A percentile compares a stretch with the other conserved stretches of the same genome.
phyloP scores from a whole-genome alignment of 208 protist species.

The Strigomonas culicis region DNA sequence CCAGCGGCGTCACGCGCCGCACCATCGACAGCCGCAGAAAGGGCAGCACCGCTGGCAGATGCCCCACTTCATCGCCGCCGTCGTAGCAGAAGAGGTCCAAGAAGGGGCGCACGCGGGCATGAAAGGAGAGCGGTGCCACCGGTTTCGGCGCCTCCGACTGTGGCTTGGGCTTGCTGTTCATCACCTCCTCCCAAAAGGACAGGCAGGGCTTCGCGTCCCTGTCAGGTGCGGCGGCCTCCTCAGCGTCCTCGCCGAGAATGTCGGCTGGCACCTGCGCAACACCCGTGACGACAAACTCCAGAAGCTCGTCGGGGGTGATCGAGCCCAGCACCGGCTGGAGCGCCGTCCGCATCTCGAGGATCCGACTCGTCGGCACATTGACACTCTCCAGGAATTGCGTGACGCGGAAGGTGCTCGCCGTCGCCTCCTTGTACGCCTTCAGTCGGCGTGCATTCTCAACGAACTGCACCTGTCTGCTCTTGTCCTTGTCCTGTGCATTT shows the following conservation, averaged over 20 bases:
- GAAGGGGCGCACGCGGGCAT: constrained; percentile 42
- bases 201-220: neutral
- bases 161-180: constrained; percentile 15
- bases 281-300: constrained; percentile 78
- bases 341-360: constrained; percentile 33
- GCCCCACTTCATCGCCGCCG: constrained; percentile 40
- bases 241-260: constrained; percentile 25
- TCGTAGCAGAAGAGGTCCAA: constrained; percentile 80
- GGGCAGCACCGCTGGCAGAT: constrained; percentile 45
- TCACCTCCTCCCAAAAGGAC: constrained; percentile 40
- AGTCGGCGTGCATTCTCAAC: constrained; percentile 26
- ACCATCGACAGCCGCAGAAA: constrained; percentile 31
- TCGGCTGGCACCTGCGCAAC: constrained; percentile 53
- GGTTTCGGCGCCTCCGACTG: too few species aligned
- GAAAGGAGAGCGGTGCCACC: constrained; percentile 37
- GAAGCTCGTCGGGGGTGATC: constrained; percentile 69
- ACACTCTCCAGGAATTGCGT: constrained; percentile 57
- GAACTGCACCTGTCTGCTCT: neutral
- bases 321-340: constrained; percentile 26
- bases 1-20: constrained; percentile 21
- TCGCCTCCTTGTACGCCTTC: constrained; percentile 22
- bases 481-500: neutral
- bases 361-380: constrained; percentile 34
- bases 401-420: constrained; percentile 41
- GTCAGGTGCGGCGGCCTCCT: too few species aligned